phyloP scores from a whole-genome alignment of 2,329 filamentous ascomycete genomes.

The Tricladium varicosporioides region DNA sequence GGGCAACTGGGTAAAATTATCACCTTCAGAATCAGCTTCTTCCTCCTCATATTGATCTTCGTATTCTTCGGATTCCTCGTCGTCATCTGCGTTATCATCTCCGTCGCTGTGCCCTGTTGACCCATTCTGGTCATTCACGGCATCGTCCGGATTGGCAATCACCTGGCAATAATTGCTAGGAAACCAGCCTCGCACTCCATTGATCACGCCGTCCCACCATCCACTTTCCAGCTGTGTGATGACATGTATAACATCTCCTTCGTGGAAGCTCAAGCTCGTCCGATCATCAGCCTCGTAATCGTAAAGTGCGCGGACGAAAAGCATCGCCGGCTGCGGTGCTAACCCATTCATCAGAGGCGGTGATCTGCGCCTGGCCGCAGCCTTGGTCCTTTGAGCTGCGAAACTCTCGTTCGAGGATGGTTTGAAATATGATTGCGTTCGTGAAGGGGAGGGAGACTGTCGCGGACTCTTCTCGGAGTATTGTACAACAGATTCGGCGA shows the following conservation, averaged over 20 bases:
- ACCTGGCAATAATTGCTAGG: conserved; percentile 97
- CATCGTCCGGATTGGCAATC: conserved; percentile 73
- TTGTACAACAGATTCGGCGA: conserved; percentile 14
- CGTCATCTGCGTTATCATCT: conserved; percentile 60
- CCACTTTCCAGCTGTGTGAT: conserved; percentile 97
- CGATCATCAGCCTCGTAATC: conserved; percentile 97
- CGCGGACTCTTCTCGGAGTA: conserved; percentile 12
- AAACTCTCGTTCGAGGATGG: conserved; percentile 15
- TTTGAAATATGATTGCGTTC: conserved; percentile 16
- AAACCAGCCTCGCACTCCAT: conserved; percentile 96
- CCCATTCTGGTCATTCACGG: conserved; percentile 58
- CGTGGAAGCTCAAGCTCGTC: conserved; percentile 93
- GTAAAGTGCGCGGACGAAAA: conserved; percentile 92
- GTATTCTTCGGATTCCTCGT: conserved; percentile 66
- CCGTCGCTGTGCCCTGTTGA: conserved; percentile 52
- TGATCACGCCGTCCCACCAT: conserved; percentile 99
- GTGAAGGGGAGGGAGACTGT: conserved; percentile 15
- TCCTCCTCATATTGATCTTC: conserved; percentile 60
- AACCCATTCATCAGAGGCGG: conserved; percentile 57
- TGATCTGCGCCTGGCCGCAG: conserved; percentile 27
- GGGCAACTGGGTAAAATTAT: conserved; percentile 56
- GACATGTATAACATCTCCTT: conserved; percentile 97
- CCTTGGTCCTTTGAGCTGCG: conserved; percentile 16
- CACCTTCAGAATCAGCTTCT: conserved; percentile 61
- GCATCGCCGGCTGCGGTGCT: conserved; percentile 64